phyloP scores from a whole-genome alignment of 441 rosid species.

The Cnidoscolus chayamansa region DNA sequence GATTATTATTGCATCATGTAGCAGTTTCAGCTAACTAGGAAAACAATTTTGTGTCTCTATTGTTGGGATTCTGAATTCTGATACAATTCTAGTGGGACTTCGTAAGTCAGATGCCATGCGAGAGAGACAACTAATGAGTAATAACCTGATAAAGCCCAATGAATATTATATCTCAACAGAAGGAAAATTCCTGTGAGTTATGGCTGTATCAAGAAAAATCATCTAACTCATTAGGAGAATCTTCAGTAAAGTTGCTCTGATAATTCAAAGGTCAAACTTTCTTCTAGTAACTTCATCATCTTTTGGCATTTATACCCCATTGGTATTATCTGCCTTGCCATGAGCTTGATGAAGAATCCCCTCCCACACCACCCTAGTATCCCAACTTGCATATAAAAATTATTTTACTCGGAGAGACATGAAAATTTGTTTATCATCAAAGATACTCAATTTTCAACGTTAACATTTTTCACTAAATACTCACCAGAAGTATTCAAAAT shows the following conservation, averaged over 20 bases:
- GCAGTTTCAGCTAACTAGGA: neutral
- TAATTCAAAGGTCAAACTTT: neutral
- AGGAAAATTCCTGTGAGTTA: neutral
- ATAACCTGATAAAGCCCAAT: neutral
- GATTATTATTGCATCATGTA: neutral
- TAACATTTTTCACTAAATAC: neutral
- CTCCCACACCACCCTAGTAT: neutral
- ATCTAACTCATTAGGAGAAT: neutral
- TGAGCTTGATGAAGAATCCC: neutral
- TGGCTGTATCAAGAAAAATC: neutral
- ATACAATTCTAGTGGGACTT: neutral
- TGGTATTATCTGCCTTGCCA: neutral
- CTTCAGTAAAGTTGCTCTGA: neutral
- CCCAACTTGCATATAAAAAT: neutral
- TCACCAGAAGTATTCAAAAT: neutral
- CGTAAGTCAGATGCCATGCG: neutral
- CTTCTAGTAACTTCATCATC: neutral
- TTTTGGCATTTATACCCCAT: neutral
- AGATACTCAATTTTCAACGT: neutral
- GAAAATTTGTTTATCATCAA: neutral
- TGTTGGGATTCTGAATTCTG: neutral
- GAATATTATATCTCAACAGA: neutral
- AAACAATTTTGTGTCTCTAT: neutral
- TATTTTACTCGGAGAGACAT: neutral
- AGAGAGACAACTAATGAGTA: neutral